Percentiles rank a stretch among this genome's conserved stretches.
These are phyloP conservation scores for Cetraspora pellucida DNA, from an alignment of 192 early-diverging fungal species.

Conservation along the genomic window DNA sequence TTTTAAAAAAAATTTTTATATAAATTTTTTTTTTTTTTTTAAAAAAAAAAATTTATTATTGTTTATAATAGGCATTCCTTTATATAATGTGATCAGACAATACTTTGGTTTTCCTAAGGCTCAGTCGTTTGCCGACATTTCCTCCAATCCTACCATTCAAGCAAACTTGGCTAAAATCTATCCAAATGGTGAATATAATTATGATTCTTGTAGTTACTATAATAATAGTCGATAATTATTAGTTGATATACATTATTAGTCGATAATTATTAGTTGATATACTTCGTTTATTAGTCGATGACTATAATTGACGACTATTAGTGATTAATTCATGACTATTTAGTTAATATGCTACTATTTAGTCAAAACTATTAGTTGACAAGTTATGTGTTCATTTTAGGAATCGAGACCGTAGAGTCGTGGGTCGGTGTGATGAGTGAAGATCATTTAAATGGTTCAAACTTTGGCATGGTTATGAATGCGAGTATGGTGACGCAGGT, in stretches of 20 bases:
- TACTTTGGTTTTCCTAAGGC: neutral
- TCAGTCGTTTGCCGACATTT: conserved; percentile 21
- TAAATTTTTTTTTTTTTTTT: too few relatives aligned
- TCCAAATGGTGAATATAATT: neutral
- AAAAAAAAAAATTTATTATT: too few relatives aligned
- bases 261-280: too few relatives aligned
- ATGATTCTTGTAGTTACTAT: too few relatives aligned
- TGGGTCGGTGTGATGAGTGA: conserved; percentile 27
- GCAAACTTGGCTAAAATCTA: neutral
- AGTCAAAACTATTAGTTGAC: too few relatives aligned
- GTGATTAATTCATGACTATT: too few relatives aligned
- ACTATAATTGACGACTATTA: too few relatives aligned
- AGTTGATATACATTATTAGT: too few relatives aligned
- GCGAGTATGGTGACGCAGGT: conserved; percentile 9
- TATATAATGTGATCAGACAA: conserved; percentile 25
- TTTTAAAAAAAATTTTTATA: too few relatives aligned
- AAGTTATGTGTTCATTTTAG: neutral
- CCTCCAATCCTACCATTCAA: neutral
- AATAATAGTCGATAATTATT: too few relatives aligned
- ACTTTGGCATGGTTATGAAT: conserved; percentile 5
- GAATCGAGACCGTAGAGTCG: conserved; percentile 1
- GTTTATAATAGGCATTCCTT: conserved; percentile 15
- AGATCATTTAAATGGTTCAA: conserved; percentile 26
- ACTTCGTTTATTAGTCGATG: too few relatives aligned
- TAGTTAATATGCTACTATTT: too few relatives aligned